A percentile compares a stretch with the other conserved stretches of the same genome.
Conservation (phyloP, 192 early-diverging fungal species). For the Coemansia umbellata region DNA sequence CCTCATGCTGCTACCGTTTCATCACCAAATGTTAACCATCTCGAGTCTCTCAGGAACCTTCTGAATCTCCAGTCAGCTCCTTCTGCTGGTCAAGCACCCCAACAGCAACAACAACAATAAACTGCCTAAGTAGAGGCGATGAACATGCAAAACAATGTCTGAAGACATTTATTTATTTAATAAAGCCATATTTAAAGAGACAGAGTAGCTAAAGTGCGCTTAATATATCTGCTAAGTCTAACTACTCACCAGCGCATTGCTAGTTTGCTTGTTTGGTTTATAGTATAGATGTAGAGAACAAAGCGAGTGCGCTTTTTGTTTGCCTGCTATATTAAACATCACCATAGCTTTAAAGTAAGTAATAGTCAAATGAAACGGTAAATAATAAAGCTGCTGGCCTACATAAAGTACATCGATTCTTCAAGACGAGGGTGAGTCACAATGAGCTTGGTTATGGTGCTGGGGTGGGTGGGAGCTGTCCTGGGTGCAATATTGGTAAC, state of each 20-base stretch:
- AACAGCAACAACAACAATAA: neutral
- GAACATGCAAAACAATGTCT: no score
- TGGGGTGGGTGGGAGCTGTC: slow-evolving; percentile 4
- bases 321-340: no score
- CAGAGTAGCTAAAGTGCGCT: no score
- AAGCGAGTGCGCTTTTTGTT: no score
- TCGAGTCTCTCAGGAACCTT: slow-evolving; percentile 31
- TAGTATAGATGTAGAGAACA: no score
- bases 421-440: slow-evolving; percentile 14
- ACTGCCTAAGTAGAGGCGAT: no score
- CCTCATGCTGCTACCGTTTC: slow-evolving; percentile 2
- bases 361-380: neutral
- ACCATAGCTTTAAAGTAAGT: neutral
- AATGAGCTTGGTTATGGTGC: slow-evolving; percentile 14
- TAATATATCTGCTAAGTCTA: no score
- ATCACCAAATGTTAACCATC: slow-evolving; percentile 8
- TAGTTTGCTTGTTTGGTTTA: no score
- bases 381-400: neutral
- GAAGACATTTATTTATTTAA: no score
- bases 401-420: slow-evolving; percentile 33
- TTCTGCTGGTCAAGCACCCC: neutral
- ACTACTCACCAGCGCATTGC: no score
- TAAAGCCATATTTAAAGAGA: no score
- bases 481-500: slow-evolving; percentile 1
- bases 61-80: slow-evolving; percentile 11